These are phyloP conservation scores for Prinsepia uniflora DNA, from an alignment of 306 rosid genomes.

Conservation along the genomic window DNA sequence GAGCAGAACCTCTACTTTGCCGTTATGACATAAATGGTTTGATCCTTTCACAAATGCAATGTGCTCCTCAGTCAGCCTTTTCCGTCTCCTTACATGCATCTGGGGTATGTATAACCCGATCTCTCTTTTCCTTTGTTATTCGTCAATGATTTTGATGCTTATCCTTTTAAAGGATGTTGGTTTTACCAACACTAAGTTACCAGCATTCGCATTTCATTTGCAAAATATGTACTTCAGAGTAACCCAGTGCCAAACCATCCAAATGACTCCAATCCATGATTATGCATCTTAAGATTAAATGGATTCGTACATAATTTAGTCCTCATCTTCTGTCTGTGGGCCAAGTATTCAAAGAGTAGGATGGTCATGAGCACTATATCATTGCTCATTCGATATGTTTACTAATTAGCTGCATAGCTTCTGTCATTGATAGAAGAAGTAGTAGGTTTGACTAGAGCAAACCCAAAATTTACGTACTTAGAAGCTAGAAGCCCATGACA, in stretches of 20 bases:
- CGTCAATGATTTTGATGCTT: constrained; percentile 6
- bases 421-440: not conserved
- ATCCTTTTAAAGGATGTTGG: not conserved
- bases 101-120: constrained; percentile 51
- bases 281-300: too few species aligned
- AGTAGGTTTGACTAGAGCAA: not conserved
- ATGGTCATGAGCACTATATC: too few species aligned
- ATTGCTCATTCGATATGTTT: too few species aligned
- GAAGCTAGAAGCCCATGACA: not conserved
- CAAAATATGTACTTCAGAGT: not conserved
- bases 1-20: constrained; percentile 73
- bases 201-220: not conserved
- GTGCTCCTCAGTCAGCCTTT: constrained; percentile 76
- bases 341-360: too few species aligned
- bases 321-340: too few species aligned
- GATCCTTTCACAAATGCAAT: constrained; percentile 81
- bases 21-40: constrained; percentile 75
- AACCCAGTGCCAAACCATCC: not conserved
- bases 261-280: not conserved
- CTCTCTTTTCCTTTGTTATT: not conserved
- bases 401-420: not conserved
- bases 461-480: not conserved
- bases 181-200: not conserved
- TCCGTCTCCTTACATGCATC: constrained; percentile 72
- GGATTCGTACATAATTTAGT: too few species aligned